Evolutionary conservation across 257 asterid genomes (phyloP), one percentile per base, ranked within the genome.

Genomic region (Nicotiana benthamiana): DNA sequence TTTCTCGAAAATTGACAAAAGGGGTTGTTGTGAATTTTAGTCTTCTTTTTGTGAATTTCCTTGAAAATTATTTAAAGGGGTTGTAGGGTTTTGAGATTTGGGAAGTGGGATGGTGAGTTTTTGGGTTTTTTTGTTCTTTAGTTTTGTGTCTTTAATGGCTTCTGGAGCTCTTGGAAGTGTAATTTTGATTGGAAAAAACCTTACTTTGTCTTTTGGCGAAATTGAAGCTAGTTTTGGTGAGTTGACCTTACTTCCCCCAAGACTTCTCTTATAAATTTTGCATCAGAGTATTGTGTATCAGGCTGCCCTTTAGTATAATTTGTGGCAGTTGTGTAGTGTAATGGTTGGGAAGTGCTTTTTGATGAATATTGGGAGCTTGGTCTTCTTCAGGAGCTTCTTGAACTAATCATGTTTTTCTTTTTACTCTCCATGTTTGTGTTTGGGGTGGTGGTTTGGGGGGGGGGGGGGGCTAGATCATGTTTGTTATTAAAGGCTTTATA

Each of bases 151-250:
- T 82, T 80, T 84, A 26, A 80, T 83, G 86, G 86, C 80, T 70
- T 82, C 56, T 66, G 75, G 81, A 40, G 90, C 88, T 78, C 46
- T 74, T 60, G 94, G 88, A n/a, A 66, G 70, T 61, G 91, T 90
- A 51, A 81, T 89, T 80, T 82, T 89, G 90, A 82, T 85, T 5
- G 84, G 89, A n/a, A 90, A 80, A 48, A 84, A 88, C 76, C 80
- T 80, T 12, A 85, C 89, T 54, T 48, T 83, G 27, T 80, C 90
- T 34, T 90, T 90, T 57, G 86, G 84, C 40, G 87, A 83, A 26
- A 86, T 82, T 52, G 91, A 87, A 85, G 89, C 93, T 79, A 88
- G 82, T 84, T 89, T 90, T 85, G 94, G 94, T 90, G 78, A 70
- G 85, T 83, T 40, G 32, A 34, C 24, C 22, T 43, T 70, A 3